phyloP scores from a whole-genome alignment of 2,329 filamentous ascomycete species.

The Colletotrichum agaves region DNA sequence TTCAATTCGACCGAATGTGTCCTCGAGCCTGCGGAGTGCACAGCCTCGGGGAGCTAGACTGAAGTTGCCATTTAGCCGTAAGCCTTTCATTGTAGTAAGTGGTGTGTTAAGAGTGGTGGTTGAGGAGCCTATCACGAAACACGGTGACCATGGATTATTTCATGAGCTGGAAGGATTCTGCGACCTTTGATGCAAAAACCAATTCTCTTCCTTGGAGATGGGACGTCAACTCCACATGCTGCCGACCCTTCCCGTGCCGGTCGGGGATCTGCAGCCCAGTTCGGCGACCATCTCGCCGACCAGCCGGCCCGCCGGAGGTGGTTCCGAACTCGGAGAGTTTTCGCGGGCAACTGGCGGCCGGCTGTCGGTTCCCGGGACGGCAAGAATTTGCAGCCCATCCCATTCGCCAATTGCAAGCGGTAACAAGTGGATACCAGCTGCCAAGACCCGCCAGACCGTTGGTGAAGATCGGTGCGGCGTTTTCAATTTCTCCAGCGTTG shows the following conservation, averaged over 20 bases:
- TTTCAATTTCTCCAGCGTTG: slow-evolving; percentile 12
- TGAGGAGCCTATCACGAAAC: background rate
- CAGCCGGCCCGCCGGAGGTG: background rate
- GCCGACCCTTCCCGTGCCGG: background rate
- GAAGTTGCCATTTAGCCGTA: background rate
- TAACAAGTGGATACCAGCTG: background rate
- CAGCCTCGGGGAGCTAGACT: too few species aligned
- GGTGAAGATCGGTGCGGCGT: background rate
- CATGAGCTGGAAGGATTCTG: background rate
- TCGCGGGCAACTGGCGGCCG: background rate
- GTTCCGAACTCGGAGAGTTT: background rate
- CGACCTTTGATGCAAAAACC: background rate
- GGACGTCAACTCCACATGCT: background rate
- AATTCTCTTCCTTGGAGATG: background rate
- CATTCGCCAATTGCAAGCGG: slow-evolving; percentile 1
- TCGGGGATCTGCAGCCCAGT: slow-evolving; percentile 11
- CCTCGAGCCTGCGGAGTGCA: too few species aligned
- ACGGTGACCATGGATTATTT: background rate
- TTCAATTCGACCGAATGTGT: too few species aligned
- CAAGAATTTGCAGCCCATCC: background rate
- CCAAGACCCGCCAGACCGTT: background rate
- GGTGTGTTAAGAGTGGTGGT: background rate
- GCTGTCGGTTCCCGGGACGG: slow-evolving; percentile 3
- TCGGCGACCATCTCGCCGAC: slow-evolving; percentile 13
- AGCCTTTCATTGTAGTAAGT: background rate